Evolutionary conservation across 257 asterid genomes (phyloP).

Genomic region (Salvia rosmarinus): DNA sequence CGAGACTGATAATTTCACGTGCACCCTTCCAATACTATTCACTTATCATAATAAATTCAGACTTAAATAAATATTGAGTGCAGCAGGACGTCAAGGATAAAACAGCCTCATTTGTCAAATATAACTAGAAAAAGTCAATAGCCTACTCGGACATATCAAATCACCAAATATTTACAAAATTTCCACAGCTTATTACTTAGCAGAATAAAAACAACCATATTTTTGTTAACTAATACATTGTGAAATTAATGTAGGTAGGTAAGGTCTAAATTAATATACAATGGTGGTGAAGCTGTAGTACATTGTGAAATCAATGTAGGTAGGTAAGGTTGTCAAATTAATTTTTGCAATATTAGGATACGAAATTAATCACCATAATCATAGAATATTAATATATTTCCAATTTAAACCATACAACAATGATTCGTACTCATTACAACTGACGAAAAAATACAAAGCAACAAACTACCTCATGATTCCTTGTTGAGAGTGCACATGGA

Average conservation of each 20-base stretch:
- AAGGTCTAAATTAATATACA: too few species aligned
- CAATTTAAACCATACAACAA: neutral
- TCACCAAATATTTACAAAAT: too few species aligned
- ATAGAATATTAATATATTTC: neutral
- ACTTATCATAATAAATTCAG: too few species aligned
- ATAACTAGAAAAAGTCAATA: too few species aligned
- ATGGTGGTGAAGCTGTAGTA: neutral
- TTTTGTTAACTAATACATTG: too few species aligned
- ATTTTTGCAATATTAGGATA: neutral
- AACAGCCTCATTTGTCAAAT: neutral
- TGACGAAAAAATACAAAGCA: neutral
- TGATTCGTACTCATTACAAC: slow-evolving; percentile 7
- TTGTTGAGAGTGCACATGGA: slow-evolving; percentile 13
- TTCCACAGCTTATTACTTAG: too few species aligned
- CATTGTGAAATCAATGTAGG: neutral
- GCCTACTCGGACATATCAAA: neutral
- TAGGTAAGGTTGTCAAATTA: neutral
- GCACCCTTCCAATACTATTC: too few species aligned
- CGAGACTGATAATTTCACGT: too few species aligned
- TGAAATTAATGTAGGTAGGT: too few species aligned
- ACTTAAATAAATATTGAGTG: too few species aligned
- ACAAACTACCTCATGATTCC: slow-evolving; percentile 14
- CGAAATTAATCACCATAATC: neutral
- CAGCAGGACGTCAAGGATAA: too few species aligned
- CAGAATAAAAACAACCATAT: too few species aligned